Conservation (phyloP, 2,329 filamentous ascomycete genomes). For the Rugonectria rugulosa region DNA sequence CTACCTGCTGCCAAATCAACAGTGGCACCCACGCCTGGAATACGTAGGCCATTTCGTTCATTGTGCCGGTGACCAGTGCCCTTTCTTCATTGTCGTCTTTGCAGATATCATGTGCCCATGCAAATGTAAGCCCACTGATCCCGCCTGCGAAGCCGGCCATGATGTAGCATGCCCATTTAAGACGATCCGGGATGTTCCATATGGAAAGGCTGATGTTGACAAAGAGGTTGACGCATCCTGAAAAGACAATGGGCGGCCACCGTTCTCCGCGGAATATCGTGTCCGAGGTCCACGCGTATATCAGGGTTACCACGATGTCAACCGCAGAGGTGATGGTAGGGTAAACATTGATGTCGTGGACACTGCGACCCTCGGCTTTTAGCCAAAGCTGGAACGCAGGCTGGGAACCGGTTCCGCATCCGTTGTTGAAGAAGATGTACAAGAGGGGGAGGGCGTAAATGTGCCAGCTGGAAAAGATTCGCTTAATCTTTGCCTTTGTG, state of each 20-base stretch:
- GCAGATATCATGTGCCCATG: slow-evolving; percentile 60
- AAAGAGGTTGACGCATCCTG: slow-evolving; percentile 51
- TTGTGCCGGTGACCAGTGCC: slow-evolving; percentile 69
- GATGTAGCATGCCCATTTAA: slow-evolving; percentile 70
- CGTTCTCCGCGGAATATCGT: slow-evolving; percentile 63
- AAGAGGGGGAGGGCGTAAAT: slow-evolving; percentile 65
- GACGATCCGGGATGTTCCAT: slow-evolving; percentile 56
- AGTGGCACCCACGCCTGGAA: slow-evolving; percentile 74
- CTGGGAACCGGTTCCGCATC: slow-evolving; percentile 52
- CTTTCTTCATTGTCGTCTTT: slow-evolving; percentile 67
- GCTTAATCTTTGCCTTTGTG: slow-evolving; percentile 59
- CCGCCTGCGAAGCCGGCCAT: slow-evolving; percentile 59
- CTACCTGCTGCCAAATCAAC: slow-evolving; percentile 70
- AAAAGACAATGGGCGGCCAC: slow-evolving; percentile 70
- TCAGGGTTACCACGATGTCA: slow-evolving; percentile 62
- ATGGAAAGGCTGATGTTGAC: slow-evolving; percentile 49
- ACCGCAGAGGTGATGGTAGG: slow-evolving; percentile 67
- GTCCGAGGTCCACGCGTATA: slow-evolving; percentile 72
- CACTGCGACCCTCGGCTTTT: slow-evolving; percentile 50
- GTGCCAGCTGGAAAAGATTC: slow-evolving; percentile 70
- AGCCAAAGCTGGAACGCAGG: slow-evolving; percentile 63
- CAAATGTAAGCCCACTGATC: slow-evolving; percentile 54
- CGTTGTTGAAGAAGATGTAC: slow-evolving; percentile 73
- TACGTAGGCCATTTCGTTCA: slow-evolving; percentile 75
- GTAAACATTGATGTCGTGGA: slow-evolving; percentile 56